Evolutionary conservation across 805 yeast genomes (phyloP), one percentile per base, ranked within the genome.

Genomic region (Vanderwaltozyma polyspora): DNA sequence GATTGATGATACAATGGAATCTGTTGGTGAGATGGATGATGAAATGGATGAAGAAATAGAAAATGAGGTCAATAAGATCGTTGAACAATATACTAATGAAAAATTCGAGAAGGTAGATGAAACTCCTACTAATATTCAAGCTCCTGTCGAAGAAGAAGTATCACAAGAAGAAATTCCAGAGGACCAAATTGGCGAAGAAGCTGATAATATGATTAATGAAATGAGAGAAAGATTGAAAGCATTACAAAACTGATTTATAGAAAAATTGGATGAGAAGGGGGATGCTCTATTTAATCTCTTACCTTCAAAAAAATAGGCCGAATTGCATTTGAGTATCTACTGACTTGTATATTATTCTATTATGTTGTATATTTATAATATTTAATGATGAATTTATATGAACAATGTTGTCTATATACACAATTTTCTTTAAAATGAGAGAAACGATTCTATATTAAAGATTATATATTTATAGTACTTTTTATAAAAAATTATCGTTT

Each of bases 161-260:
- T 44, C 47, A 2, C 28, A 39, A 6, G 41, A 38, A n/a, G 57
- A 52, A 17, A 63, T 63, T 28, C 59, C 54, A 31, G 60, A 58
- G 22, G 77, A 65, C 13, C 65, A 61, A 32, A 62, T 58, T 19
- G 72, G 62, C 13, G 81, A 70, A 14, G 87, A 79, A 26, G 89
- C 85, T 39, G 80, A 76, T 42, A 79, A 73, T 39, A 74, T 83
- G 49, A 63, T 89, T 35, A 74, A 74, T 43, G 86, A 79, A 45
- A 89, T 91, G 96, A 70, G 94, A 46, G 89, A 87, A 52, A 66
- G 97, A 39, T 66, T 89, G 31, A 76, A 68, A 48, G 96, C 95
- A 0, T 61, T 89, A 40, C 96, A 89, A 52, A 33, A 22, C 18
- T 33, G 27, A 25, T n/a, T n/a, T n/a, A n/a, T n/a, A n/a, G n/a